These are phyloP conservation scores for Coniochaeta prunicola DNA, from an alignment of 2,329 filamentous ascomycete species.

Conservation along the genomic window DNA sequence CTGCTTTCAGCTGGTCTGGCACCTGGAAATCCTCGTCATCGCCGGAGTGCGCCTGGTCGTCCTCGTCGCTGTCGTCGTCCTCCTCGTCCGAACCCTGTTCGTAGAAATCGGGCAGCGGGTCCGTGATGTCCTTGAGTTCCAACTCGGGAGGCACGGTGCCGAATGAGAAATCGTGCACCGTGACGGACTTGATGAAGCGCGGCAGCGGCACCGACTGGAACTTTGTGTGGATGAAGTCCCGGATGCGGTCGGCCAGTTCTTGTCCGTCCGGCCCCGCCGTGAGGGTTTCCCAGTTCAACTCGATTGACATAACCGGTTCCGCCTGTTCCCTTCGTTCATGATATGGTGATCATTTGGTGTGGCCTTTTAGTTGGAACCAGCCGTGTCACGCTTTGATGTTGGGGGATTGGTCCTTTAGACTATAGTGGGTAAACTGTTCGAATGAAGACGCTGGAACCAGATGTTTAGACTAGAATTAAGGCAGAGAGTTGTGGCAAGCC, in stretches of 20 bases:
- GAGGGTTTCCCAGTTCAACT: conserved; percentile 92
- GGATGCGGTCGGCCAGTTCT: conserved; percentile 77
- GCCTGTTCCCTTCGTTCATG: too few species aligned
- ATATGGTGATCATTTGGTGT: neutral
- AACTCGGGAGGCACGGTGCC: conserved; percentile 75
- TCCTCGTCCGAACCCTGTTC: conserved; percentile 58
- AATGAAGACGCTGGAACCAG: too few species aligned
- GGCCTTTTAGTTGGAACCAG: too few species aligned
- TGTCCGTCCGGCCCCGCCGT: conserved; percentile 83
- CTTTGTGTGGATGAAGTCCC: conserved; percentile 88
- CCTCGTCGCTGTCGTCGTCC: conserved; percentile 46
- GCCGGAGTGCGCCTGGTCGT: conserved; percentile 29
- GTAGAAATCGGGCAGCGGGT: conserved; percentile 94
- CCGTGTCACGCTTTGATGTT: too few species aligned
- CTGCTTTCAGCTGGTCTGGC: conserved; percentile 23
- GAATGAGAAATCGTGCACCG: conserved; percentile 91
- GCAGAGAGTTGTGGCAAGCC: too few species aligned
- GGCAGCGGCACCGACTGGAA: conserved; percentile 90
- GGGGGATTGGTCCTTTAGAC: too few species aligned
- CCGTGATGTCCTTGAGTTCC: conserved; percentile 93
- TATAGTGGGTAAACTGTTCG: neutral
- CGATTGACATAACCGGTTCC: conserved; percentile 82
- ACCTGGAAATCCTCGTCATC: conserved; percentile 25
- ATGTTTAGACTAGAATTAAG: too few species aligned
- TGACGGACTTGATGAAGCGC: conserved; percentile 93